These are phyloP conservation scores for Pelargonium fulgidum DNA, from an alignment of 441 rosid species.

Conservation along the genomic window DNA sequence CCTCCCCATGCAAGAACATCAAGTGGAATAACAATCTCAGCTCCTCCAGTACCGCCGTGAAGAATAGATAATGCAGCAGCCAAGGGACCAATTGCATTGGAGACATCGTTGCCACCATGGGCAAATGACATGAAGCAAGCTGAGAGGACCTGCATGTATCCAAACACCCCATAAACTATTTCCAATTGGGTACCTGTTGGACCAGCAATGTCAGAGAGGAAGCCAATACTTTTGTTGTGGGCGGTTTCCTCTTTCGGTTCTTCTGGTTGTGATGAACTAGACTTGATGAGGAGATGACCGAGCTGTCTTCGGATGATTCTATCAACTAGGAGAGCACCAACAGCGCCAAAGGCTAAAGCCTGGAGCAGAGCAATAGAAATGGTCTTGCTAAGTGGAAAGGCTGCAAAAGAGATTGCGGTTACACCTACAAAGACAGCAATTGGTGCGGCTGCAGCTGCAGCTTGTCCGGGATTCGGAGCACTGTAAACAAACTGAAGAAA, in stretches of 20 bases:
- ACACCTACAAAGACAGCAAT: slow-evolving; percentile 79
- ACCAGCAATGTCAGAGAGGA: slow-evolving; percentile 84
- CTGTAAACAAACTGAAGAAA: slow-evolving; percentile 85
- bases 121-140: slow-evolving; percentile 99
- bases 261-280: slow-evolving; percentile 29
- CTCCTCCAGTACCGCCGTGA: slow-evolving; percentile 53
- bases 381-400: slow-evolving; percentile 75
- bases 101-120: slow-evolving; percentile 95
- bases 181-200: slow-evolving; percentile 93
- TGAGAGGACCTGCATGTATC: slow-evolving; percentile 93
- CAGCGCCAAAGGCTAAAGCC: slow-evolving; percentile 80
- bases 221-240: slow-evolving; percentile 48
- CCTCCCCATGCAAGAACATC: slow-evolving; percentile 99
- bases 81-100: slow-evolving; percentile 95
- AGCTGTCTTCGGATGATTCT: slow-evolving; percentile 71
- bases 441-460: slow-evolving; percentile 96
- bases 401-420: slow-evolving; percentile 77
- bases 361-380: slow-evolving; percentile 56
- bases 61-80: slow-evolving; percentile 89
- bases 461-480: slow-evolving; percentile 96
- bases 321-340: slow-evolving; percentile 67
- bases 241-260: slow-evolving; percentile 32
- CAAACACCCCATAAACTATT: slow-evolving; percentile 87
- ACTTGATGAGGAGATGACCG: slow-evolving; percentile 72
- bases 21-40: slow-evolving; percentile 59